phyloP scores from a whole-genome alignment of 2,329 filamentous ascomycete species.

The Fusarium dlaminii region DNA sequence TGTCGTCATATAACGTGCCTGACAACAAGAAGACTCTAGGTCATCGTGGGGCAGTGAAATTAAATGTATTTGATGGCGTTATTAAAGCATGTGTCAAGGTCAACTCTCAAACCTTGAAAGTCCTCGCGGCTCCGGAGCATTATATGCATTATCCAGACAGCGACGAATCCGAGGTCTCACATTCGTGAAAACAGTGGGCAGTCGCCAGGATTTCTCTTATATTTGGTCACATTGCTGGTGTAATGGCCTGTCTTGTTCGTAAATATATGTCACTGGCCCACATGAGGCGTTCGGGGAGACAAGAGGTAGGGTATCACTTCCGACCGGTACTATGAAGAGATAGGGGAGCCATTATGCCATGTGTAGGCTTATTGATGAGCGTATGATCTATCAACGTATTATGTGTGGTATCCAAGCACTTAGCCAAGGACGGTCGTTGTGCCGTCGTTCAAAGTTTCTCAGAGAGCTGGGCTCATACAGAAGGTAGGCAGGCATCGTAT shows the following conservation, averaged over 20 bases:
- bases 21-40: neutral
- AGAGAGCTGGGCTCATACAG: neutral
- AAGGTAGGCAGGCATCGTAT: neutral
- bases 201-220: neutral
- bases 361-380: neutral
- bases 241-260: neutral
- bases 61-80: neutral
- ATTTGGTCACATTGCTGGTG: neutral
- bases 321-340: neutral
- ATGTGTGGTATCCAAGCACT: neutral
- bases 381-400: neutral
- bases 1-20: neutral
- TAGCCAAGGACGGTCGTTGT: neutral
- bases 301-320: neutral
- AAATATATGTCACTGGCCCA: neutral
- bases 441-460: neutral
- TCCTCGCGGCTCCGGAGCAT: neutral
- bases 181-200: neutral
- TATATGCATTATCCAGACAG: neutral
- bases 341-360: neutral
- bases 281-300: neutral
- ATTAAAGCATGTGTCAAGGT: neutral
- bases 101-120: neutral
- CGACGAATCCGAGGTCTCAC: neutral
- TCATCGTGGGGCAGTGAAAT: neutral